phyloP scores from a whole-genome alignment of 164 flowering plant genomes.

The Berberis thunbergii region DNA sequence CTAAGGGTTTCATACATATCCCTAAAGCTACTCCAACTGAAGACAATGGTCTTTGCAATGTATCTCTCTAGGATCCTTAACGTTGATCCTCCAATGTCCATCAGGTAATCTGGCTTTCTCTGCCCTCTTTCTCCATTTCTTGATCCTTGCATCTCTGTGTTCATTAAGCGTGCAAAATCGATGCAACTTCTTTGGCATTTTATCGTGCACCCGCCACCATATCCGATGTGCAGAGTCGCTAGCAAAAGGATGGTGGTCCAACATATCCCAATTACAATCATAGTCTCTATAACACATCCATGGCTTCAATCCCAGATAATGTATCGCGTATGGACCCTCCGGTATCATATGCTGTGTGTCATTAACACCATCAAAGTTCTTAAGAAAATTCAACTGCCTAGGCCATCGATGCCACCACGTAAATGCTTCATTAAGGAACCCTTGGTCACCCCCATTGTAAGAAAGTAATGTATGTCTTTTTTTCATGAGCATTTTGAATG shows the following conservation, averaged over 20 bases:
- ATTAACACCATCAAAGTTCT: slow-evolving; percentile 10
- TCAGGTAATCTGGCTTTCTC: slow-evolving; percentile 20
- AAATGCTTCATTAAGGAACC: slow-evolving; percentile 69
- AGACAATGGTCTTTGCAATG: not conserved
- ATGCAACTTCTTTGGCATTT: slow-evolving; percentile 38
- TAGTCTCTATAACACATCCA: slow-evolving; percentile 83
- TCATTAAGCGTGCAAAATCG: slow-evolving; percentile 34
- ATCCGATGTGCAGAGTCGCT: slow-evolving; percentile 47
- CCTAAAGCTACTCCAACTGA: not conserved
- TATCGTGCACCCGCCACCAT: slow-evolving; percentile 71
- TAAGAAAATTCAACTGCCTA: slow-evolving; percentile 36
- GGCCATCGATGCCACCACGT: slow-evolving; percentile 68
- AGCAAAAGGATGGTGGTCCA: slow-evolving; percentile 31
- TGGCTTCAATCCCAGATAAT: slow-evolving; percentile 77
- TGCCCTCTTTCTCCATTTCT: slow-evolving; percentile 32
- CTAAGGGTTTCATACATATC: too few species aligned
- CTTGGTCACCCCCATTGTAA: slow-evolving; percentile 2
- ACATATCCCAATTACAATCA: slow-evolving; percentile 77
- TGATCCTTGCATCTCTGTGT: slow-evolving; percentile 22
- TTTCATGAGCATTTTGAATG: not conserved
- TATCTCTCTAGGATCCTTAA: slow-evolving; percentile 41
- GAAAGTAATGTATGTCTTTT: not conserved
- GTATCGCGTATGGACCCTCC: slow-evolving; percentile 28
- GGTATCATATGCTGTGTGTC: slow-evolving; percentile 10
- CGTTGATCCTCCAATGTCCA: slow-evolving; percentile 54